phyloP scores from a whole-genome alignment of 2,329 filamentous ascomycete genomes.

The Dactylella cylindrospora region DNA sequence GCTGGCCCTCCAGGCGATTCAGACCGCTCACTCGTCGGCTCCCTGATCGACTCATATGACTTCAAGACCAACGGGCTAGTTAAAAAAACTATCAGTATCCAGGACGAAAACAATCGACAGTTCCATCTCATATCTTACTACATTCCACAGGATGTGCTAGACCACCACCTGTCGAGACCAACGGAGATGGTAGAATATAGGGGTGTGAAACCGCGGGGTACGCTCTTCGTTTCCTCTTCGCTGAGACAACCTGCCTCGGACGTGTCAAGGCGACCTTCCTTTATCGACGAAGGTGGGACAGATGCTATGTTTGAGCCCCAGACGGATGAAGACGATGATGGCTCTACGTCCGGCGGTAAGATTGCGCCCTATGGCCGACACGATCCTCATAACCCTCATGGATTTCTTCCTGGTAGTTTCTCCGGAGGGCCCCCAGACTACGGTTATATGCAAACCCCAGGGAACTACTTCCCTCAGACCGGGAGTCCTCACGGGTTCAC shows the following conservation, averaged over 20 bases:
- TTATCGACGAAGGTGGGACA: conserved; percentile 35
- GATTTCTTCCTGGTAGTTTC: conserved; percentile 40
- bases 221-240: conserved; percentile 40
- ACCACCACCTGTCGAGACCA: conserved; percentile 62
- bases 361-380: conserved; percentile 33
- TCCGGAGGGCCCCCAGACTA: conserved; percentile 37
- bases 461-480: conserved; percentile 36
- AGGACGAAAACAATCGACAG: conserved; percentile 66
- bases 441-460: conserved; percentile 28
- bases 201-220: conserved; percentile 22
- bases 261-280: conserved; percentile 34
- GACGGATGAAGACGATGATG: conserved; percentile 38
- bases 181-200: conserved; percentile 54
- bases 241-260: conserved; percentile 39
- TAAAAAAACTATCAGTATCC: conserved; percentile 90
- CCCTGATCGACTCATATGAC: conserved; percentile 82
- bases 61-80: conserved; percentile 81
- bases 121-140: conserved; percentile 92
- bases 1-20: conserved; percentile 46
- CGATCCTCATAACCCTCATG: conserved; percentile 34
- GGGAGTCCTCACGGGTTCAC: conserved; percentile 35
- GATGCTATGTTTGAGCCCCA: conserved; percentile 36
- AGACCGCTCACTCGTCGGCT: conserved; percentile 71
- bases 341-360: conserved; percentile 18
- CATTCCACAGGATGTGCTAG: conserved; percentile 73